Conservation (phyloP, 1,284 basidiomycete species). For the Apiotrichum brassicae region DNA sequence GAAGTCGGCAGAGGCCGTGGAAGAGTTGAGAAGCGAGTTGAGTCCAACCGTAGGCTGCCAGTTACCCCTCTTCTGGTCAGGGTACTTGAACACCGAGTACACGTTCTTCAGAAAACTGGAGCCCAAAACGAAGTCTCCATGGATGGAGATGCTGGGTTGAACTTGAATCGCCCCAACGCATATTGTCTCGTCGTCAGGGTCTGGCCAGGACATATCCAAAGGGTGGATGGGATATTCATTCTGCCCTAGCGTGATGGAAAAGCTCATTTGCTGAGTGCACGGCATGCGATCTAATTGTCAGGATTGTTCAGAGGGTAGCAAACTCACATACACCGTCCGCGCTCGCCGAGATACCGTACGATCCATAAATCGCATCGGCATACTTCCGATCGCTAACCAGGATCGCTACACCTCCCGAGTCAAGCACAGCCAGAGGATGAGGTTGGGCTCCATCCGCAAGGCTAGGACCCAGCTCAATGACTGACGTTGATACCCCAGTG, state of each 20-base stretch:
- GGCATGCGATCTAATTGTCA: constrained; percentile 38
- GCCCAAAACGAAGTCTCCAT: constrained; percentile 44
- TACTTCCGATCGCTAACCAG: constrained; percentile 30
- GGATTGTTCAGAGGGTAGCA: too few relatives aligned
- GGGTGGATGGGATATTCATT: constrained; percentile 39
- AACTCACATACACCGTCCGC: constrained; percentile 36
- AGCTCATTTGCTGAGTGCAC: constrained; percentile 36
- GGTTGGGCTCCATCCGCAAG: constrained; percentile 21
- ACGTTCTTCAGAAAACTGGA: constrained; percentile 45
- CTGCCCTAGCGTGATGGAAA: constrained; percentile 39
- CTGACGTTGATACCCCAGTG: constrained; percentile 15
- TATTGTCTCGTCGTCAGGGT: constrained; percentile 26
- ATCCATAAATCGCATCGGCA: constrained; percentile 38
- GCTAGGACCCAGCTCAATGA: constrained; percentile 27
- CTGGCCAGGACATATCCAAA: constrained; percentile 43
- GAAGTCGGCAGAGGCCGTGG: constrained; percentile 40
- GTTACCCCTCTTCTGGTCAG: constrained; percentile 27
- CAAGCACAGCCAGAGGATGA: constrained; percentile 39
- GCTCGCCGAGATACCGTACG: constrained; percentile 30
- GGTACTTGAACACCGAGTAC: constrained; percentile 45
- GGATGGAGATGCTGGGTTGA: constrained; percentile 21
- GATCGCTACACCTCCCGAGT: constrained; percentile 44
- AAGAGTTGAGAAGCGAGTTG: constrained; percentile 38
- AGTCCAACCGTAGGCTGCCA: constrained; percentile 45
- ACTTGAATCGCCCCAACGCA: constrained; percentile 45